Percentiles rank a stretch among this genome's conserved stretches.
Evolutionary conservation across 2,329 filamentous ascomycete species (phyloP).

Genomic region (Dactylella cylindrospora): DNA sequence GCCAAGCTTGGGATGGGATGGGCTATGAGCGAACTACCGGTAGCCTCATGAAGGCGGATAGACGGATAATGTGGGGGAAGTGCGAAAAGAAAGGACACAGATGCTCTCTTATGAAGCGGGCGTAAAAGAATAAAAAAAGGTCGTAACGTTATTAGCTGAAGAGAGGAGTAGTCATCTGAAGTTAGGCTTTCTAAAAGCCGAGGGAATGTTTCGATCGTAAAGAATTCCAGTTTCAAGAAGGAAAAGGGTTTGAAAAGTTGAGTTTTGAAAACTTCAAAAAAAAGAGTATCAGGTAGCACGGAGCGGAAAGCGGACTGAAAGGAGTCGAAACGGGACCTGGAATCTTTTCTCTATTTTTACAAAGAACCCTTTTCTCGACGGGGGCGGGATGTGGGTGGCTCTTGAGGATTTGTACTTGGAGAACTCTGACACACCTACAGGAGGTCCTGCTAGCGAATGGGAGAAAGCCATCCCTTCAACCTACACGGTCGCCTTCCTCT

Average conservation of each 20-base stretch:
- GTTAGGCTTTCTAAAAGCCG: conserved; percentile 7
- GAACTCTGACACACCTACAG: conserved; percentile 40
- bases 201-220: conserved; percentile 3
- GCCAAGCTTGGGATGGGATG: background rate
- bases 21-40: conserved; percentile 32
- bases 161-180: conserved; percentile 30
- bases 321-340: conserved; percentile 40
- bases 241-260: conserved; percentile 13
- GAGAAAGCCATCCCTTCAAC: conserved; percentile 31
- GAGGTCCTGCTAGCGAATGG: conserved; percentile 30
- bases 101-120: no score
- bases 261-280: no score
- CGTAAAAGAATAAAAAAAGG: conserved; percentile 1
- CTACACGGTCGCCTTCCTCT: conserved; percentile 39
- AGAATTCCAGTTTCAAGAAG: conserved; percentile 26
- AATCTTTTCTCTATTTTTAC: conserved; percentile 42
- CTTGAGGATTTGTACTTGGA: conserved; percentile 33
- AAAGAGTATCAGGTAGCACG: conserved; percentile 26
- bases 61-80: conserved; percentile 10
- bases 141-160: conserved; percentile 8
- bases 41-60: conserved; percentile 12
- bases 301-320: no score
- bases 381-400: conserved; percentile 23
- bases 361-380: conserved; percentile 14
- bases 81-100: no score